phyloP scores from a whole-genome alignment of 495 filamentous ascomycete genomes.

The Pseudoneurospora amorphoporcata region DNA sequence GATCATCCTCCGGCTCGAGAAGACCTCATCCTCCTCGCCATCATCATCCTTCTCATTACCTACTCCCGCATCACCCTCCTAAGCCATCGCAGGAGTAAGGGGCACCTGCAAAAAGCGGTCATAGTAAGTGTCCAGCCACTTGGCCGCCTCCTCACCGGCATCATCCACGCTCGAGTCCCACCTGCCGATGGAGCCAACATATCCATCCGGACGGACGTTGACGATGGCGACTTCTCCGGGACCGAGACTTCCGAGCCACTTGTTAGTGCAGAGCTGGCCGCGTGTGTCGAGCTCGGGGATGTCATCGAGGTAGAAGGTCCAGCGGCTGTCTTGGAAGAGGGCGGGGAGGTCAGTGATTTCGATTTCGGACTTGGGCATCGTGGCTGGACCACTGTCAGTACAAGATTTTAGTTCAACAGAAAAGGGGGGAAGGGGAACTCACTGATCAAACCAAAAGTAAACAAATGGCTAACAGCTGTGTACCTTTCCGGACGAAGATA shows the following conservation, averaged over 20 bases:
- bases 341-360: conserved; percentile 52
- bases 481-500: conserved; percentile 53
- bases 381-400: conserved; percentile 30
- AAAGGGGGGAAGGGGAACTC: conserved; percentile 8
- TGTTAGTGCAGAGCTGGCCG: conserved; percentile 42
- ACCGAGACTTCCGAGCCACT: conserved; percentile 50
- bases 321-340: conserved; percentile 47
- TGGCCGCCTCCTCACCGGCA: conserved; percentile 33
- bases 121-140: conserved; percentile 54
- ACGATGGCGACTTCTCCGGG: conserved; percentile 44
- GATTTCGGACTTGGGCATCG: conserved; percentile 43
- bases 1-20: not conserved
- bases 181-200: conserved; percentile 47
- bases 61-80: not conserved
- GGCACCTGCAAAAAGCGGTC: conserved; percentile 39
- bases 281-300: conserved; percentile 37
- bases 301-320: conserved; percentile 60
- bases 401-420: not conserved
- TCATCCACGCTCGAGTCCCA: conserved; percentile 40
- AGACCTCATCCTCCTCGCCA: not conserved
- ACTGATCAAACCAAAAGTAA: conserved; percentile 49
- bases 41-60: not conserved
- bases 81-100: not conserved
- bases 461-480: conserved; percentile 45
- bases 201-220: conserved; percentile 58